Evolutionary conservation across 441 rosid species (phyloP), one percentile per base, ranked within the genome.

Genomic region (Populus tomentosa): DNA sequence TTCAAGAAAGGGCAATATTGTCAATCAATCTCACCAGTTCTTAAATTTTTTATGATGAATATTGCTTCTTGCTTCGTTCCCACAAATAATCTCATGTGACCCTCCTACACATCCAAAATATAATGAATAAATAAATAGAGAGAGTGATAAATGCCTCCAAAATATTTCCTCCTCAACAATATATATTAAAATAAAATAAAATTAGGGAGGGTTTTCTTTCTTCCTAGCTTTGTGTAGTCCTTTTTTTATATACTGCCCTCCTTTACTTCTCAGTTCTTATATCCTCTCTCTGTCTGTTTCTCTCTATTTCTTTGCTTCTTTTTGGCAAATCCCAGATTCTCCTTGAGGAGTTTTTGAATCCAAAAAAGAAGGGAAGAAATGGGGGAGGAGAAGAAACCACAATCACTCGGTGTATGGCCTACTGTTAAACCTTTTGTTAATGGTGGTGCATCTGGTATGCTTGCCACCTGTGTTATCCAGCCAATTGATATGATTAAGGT

Each of bases 401-500:
- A 73, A 38, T 62, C 95, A 1, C n/a, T 78, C 36, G 90, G 98
- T 69, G 89, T 87, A 4, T 96, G 99, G 99, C 86, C 86, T 33
- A 81, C 90, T 14, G 85, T 91, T n/a, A 94, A 92, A 89, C 99
- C 99, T 10, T 96, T 96, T 83, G 93, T 87, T 77, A 96, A 96
- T 86, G 99, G 99, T 3, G 99, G 99, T 40, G 85, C 93, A 72
- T 91, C 99, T 67, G 99, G 99, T 26, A 96, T 96, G 99, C 97
- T 94, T 71, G 99, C 99, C 40, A 96, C 99, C 82, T 92, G 97
- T 83, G 98, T 91, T 82, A 89, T 96, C 81, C 99, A 96, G 78
- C 99, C 99, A 73, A 82, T 95, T 81, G 99, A 95, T 70, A 95
- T 95, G 99, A 78, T 95, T 83, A 95, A 96, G 99, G 98, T 96